Base-by-base conservation (phyloP, 192 early-diverging fungal species). In the Rhizophagus sp. region DNA sequence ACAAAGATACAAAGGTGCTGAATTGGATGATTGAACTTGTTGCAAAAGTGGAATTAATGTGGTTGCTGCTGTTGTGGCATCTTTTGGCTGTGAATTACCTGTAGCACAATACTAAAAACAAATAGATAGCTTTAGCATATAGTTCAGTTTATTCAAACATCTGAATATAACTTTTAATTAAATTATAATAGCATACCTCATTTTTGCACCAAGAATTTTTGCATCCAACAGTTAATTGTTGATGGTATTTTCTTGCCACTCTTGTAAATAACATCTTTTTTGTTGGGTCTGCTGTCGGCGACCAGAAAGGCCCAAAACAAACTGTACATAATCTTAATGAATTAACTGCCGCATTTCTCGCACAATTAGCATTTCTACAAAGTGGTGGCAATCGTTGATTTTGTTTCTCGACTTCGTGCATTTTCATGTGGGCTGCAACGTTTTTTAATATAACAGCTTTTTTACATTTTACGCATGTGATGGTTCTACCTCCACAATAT, bases 271-370 rank as follows among this genome's bases (percentile, higher is more conserved):
- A 85, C 83, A 94, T 95, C 57, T 89, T 83, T 83, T 95, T 84
- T 24, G 84, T 88, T 19, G 93, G 95, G 68, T 98, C 97, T 63
- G 93, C 90, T 19, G 89, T 84, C 27, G 94, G 85, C 3, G 89
- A 84, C 89, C 94, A 98, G 70, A 94, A 94, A 0, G 94, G 95
- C 3, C 90, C 91, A 87, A 94, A 97, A 78, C 97, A 98, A 33
- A 84, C 80, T 36, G 86, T 81, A 81, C 96, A 98, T 70, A 96
- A 82, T 1, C 88, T 87, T 4, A 95, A 79, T 1, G 82, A 80
- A 69, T 92, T 96, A 27, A 80, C 73, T 22, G 84, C 69, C 12
- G 81, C 83, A 13, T 82, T 83, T n/a, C 91, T 88, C 17, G 82
- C 68, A 81, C 96, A 98, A 80, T 91, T 89, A 15, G 80, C 82